These are phyloP conservation scores for Magnolia kwangsiensis DNA, from an alignment of 164 flowering plant genomes.

Conservation along the genomic window DNA sequence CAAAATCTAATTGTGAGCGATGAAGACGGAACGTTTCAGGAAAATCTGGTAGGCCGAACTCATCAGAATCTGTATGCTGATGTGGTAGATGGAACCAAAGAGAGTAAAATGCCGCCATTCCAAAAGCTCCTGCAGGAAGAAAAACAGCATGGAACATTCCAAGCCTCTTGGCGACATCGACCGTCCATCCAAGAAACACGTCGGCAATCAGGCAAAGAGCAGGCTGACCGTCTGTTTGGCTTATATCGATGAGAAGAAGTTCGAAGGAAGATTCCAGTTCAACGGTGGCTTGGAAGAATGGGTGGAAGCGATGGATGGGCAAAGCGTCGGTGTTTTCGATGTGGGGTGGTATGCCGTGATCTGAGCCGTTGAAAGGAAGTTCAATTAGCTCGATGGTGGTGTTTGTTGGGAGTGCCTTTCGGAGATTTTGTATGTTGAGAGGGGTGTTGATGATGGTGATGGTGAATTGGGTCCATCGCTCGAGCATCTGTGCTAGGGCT, in stretches of 20 bases:
- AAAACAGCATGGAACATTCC: constrained; percentile 3
- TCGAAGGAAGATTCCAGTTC: constrained; percentile 7
- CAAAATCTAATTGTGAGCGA: not conserved
- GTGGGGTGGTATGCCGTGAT: constrained; percentile 14
- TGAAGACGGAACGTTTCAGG: constrained; percentile 3
- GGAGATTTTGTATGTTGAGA: not conserved
- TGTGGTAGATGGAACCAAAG: constrained; percentile 4
- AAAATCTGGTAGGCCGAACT: not conserved
- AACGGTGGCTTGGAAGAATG: constrained; percentile 3
- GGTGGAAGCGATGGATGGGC: not conserved
- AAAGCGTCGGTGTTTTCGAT: constrained; percentile 8
- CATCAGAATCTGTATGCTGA: not conserved
- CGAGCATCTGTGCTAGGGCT: not conserved
- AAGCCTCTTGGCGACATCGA: constrained; percentile 1
- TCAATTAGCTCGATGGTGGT: constrained; percentile 1
- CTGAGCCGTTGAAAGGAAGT: constrained; percentile 13
- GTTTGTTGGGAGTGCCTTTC: not conserved
- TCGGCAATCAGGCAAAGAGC: constrained; percentile 12
- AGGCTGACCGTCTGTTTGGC: not conserved
- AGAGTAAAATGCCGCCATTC: constrained; percentile 8
- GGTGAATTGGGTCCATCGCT: not conserved
- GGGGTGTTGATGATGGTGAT: not conserved
- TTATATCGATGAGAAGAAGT: not conserved
- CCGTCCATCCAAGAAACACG: constrained; percentile 3
- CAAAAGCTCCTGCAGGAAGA: constrained; percentile 12